Conservation (phyloP, 331 rosid species). For the Ulmus americana region DNA sequence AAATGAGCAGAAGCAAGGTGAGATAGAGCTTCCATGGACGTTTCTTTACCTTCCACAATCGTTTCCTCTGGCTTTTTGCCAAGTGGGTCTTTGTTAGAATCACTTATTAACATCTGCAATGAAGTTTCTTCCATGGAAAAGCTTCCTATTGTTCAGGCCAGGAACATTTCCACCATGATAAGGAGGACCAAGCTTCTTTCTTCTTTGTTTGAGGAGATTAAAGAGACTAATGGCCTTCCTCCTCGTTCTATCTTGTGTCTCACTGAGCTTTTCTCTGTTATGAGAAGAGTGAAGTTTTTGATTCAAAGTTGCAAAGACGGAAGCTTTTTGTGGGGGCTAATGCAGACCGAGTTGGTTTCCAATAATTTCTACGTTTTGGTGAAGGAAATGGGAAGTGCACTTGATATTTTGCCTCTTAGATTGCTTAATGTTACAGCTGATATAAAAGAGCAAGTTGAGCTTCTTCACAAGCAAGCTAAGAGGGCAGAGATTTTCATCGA, state of each 20-base stretch:
- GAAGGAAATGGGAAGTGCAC: slow-evolving; percentile 78
- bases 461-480: slow-evolving; percentile 72
- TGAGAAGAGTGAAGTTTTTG: slow-evolving; percentile 53
- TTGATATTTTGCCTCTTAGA: slow-evolving; percentile 74
- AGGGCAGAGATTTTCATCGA: slow-evolving; percentile 49
- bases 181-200: slow-evolving; percentile 80
- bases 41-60: slow-evolving; percentile 35
- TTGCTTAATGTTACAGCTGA: slow-evolving; percentile 63
- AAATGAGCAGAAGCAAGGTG: background rate
- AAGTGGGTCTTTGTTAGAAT: slow-evolving; percentile 58
- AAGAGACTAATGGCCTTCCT: slow-evolving; percentile 55
- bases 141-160: slow-evolving; percentile 41
- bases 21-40: slow-evolving; percentile 34
- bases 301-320: slow-evolving; percentile 63
- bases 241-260: slow-evolving; percentile 78
- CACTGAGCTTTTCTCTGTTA: slow-evolving; percentile 75
- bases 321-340: slow-evolving; percentile 73
- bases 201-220: slow-evolving; percentile 78
- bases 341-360: slow-evolving; percentile 52
- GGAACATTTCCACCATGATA: slow-evolving; percentile 64
- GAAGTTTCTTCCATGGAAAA: slow-evolving; percentile 62
- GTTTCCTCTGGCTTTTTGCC: slow-evolving; percentile 58
- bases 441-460: slow-evolving; percentile 74
- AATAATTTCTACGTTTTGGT: slow-evolving; percentile 62
- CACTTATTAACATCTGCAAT: slow-evolving; percentile 51